Conservation (phyloP, 1,284 basidiomycete genomes). For the Ceratobasidium sp. region DNA sequence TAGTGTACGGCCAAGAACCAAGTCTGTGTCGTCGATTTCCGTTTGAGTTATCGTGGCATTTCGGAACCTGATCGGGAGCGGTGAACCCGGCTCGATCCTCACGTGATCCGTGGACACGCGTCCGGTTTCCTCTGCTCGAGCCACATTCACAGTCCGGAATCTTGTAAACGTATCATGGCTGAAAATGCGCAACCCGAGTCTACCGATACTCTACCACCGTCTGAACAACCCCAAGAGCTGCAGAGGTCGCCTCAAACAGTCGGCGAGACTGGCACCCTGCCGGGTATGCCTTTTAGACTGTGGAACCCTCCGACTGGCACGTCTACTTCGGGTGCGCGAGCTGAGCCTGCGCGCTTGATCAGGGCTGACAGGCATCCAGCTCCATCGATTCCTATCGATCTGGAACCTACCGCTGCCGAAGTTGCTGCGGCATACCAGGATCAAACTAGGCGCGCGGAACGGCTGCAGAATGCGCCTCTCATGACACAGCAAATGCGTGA, state of each 20-base stretch:
- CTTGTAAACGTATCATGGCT: not conserved
- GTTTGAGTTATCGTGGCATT: not conserved
- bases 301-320: slow-evolving; percentile 47
- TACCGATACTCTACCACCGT: not conserved
- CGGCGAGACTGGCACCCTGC: not conserved
- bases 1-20: slow-evolving; percentile 7
- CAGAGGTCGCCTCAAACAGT: not conserved
- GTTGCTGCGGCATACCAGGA: slow-evolving; percentile 76
- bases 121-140: not conserved
- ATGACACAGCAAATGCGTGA: slow-evolving; percentile 78
- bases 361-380: slow-evolving; percentile 52
- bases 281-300: slow-evolving; percentile 23
- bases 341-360: not conserved
- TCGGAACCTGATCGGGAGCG: not conserved
- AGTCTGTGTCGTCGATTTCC: not conserved
- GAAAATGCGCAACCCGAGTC: not conserved
- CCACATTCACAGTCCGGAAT: not conserved
- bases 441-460: slow-evolving; percentile 70
- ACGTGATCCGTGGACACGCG: slow-evolving; percentile 24
- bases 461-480: slow-evolving; percentile 82
- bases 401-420: slow-evolving; percentile 80
- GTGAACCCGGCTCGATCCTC: not conserved
- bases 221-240: not conserved
- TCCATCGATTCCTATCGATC: slow-evolving; percentile 72
- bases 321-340: slow-evolving; percentile 28